These are phyloP conservation scores for Grigorovia yakushimaensis DNA, from an alignment of 805 yeast species.

Conservation along the genomic window DNA sequence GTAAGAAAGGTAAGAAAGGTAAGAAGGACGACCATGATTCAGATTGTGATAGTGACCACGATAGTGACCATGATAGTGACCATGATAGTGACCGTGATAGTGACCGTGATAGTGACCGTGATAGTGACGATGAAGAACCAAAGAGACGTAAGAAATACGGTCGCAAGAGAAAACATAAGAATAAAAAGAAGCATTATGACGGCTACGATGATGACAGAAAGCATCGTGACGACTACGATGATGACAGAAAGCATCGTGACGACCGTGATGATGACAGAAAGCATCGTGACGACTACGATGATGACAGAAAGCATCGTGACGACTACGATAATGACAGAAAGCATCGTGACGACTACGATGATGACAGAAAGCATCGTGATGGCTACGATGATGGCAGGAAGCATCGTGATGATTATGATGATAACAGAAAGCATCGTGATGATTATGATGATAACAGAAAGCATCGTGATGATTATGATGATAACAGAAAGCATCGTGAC, in stretches of 20 bases:
- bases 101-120: neutral
- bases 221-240: neutral
- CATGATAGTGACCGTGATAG: neutral
- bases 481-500: neutral
- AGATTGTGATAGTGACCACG: neutral
- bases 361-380: neutral
- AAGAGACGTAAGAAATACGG: neutral
- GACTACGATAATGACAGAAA: neutral
- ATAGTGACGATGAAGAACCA: neutral
- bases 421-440: neutral
- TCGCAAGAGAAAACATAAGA: neutral
- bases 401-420: neutral
- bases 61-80: neutral
- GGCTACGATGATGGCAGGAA: neutral
- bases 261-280: slow-evolving; percentile 2
- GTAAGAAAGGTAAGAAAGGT: neutral
- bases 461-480: neutral
- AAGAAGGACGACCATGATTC: neutral
- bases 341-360: slow-evolving; percentile 1
- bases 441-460: neutral
- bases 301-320: neutral
- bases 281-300: neutral
- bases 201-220: neutral
- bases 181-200: neutral
- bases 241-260: neutral